Base-by-base conservation (phyloP, 805 yeast genomes). In the Priceomyces medius region DNA sequence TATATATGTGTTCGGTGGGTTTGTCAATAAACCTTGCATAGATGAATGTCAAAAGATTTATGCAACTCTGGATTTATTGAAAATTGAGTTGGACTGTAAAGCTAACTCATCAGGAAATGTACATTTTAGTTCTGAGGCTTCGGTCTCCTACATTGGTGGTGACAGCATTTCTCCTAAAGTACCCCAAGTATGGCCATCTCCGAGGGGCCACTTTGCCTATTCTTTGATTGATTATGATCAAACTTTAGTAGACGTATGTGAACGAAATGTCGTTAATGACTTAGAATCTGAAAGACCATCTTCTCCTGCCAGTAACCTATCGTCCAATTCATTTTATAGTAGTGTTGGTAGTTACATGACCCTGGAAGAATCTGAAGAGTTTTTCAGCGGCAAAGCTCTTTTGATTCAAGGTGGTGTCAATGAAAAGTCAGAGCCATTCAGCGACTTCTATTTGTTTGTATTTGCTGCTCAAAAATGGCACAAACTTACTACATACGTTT, bases 351-450 rank as follows among this genome's bases (percentile, higher is more conserved):
- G 14, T 24, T 34, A 21, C 21, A 26, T 41, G 2, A 29, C 31
- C 2, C 45, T 37, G 20, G 37, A 39, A n/a, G 37, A 33, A 17
- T 26, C 41, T 20, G 49, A 51, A 0, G 56, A 53, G 14, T 61
- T 42, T 39, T 59, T 65, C 40, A 46, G 50, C 16, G 57, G 55
- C 16, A 64, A 60, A 43, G 59, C 63, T 9, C 53, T 68, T 10
- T 20, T 70, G 9, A 47, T 70, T 7, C 76, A 70, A 28, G 76
- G 76, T 1, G 76, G 76, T 2, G 61, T 65, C 35, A 58, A 62
- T 42, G 64, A 64, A 13, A 35, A 54, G 2, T 33, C 42, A 7
- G 49, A 62, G 9, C 55, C 58, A 2, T 68, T 58, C 41, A 55
- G 65, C 37, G 71, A 67, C 43, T 53, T 68, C 36, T 64, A 53